These are phyloP conservation scores for Dalbergia cochinchinensis DNA, from an alignment of 306 rosid genomes.

Conservation along the genomic window DNA sequence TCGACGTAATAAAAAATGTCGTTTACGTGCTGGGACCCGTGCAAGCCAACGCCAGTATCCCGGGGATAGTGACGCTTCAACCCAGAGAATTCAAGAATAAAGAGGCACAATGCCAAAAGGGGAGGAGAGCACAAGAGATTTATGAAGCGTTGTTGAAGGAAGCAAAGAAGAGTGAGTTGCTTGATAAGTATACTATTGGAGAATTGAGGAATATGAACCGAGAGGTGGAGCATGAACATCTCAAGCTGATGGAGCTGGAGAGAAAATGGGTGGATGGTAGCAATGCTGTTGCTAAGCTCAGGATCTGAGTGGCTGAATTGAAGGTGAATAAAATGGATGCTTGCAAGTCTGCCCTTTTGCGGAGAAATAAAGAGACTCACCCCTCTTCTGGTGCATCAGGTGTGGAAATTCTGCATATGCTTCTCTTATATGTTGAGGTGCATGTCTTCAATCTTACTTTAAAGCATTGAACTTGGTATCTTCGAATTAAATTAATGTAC, in stretches of 20 bases:
- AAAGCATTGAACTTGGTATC: too few species aligned
- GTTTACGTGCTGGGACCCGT: too few species aligned
- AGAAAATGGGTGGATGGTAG: background rate
- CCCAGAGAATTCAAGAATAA: background rate
- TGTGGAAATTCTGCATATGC: too few species aligned
- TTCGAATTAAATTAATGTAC: too few species aligned
- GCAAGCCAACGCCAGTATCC: too few species aligned
- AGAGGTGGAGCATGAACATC: background rate
- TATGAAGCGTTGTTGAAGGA: slow-evolving; percentile 44
- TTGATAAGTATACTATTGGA: background rate
- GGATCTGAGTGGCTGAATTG: background rate
- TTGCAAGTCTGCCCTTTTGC: too few species aligned
- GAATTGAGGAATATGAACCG: background rate
- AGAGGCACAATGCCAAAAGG: slow-evolving; percentile 1
- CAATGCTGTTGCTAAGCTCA: background rate
- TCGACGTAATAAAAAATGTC: too few species aligned
- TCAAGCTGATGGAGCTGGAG: background rate
- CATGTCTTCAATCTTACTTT: too few species aligned
- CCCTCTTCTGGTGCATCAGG: too few species aligned
- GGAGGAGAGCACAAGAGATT: background rate
- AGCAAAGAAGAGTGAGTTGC: background rate
- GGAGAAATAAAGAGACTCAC: background rate
- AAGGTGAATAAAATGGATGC: too few species aligned
- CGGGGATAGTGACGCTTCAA: too few species aligned
- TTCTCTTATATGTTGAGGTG: too few species aligned